Conservation (phyloP, 805 yeast species). For the Wickerhamomyces hampshirensis region DNA sequence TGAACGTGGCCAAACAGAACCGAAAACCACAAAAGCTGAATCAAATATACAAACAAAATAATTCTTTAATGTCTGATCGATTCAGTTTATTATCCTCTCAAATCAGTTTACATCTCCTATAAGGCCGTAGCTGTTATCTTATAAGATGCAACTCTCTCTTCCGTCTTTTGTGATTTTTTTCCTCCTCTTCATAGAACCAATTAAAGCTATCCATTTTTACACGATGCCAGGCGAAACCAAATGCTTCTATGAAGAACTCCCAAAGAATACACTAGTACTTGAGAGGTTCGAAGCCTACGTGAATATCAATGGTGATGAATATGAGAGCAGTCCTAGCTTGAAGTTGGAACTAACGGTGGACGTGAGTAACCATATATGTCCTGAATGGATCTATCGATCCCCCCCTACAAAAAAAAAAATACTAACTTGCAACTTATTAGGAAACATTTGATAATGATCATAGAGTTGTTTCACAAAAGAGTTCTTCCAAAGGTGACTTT, state of each 20-base stretch:
- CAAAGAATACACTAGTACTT: slow-evolving; percentile 72
- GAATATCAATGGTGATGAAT: slow-evolving; percentile 38
- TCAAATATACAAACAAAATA: too few species aligned
- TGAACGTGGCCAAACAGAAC: too few species aligned
- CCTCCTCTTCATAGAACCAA: too few species aligned
- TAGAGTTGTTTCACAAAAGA: slow-evolving; percentile 65
- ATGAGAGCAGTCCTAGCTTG: slow-evolving; percentile 49
- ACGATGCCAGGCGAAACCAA: slow-evolving; percentile 67
- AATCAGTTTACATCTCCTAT: too few species aligned
- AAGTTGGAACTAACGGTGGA: slow-evolving; percentile 67
- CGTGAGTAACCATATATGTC: slow-evolving; percentile 28
- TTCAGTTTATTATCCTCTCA: too few species aligned
- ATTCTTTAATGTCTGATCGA: too few species aligned
- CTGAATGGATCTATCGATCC: too few species aligned
- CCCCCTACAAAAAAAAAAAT: too few species aligned
- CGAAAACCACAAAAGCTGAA: too few species aligned
- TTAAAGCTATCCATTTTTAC: slow-evolving; percentile 59
- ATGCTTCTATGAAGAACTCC: slow-evolving; percentile 82
- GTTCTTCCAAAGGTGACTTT: slow-evolving; percentile 58
- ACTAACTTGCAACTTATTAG: slow-evolving; percentile 26
- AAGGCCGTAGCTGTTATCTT: too few species aligned
- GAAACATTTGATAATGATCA: slow-evolving; percentile 84
- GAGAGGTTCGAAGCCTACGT: slow-evolving; percentile 73
- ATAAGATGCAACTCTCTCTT: too few species aligned
- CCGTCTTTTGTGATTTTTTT: not conserved